Evolutionary conservation across 169 alveolate genomes (phyloP).

Genomic region (Perkinsus marinus): DNA sequence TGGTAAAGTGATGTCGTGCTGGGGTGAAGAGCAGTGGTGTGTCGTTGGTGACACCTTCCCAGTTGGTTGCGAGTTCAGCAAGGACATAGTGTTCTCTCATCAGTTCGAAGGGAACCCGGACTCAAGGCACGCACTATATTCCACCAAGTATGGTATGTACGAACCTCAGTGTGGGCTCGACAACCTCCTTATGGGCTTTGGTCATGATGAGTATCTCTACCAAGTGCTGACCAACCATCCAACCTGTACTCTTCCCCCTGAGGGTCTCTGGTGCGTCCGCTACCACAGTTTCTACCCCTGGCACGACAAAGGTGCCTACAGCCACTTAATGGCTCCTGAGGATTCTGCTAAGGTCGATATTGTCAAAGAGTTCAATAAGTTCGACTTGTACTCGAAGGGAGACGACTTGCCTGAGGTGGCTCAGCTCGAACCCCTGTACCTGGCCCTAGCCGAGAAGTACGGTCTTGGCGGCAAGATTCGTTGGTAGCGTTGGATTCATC

Average conservation of each 20-base stretch:
- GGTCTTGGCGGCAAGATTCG: slow-evolving; percentile 19
- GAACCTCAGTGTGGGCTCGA: slow-evolving; percentile 13
- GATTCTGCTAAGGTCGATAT: neutral
- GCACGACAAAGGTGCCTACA: slow-evolving; percentile 28
- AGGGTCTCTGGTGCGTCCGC: slow-evolving; percentile 23
- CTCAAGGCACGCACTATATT: neutral
- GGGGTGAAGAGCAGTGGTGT: slow-evolving; percentile 6
- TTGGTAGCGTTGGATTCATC: slow-evolving; percentile 1
- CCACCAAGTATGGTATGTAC: slow-evolving; percentile 11
- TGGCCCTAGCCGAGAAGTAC: slow-evolving; percentile 14
- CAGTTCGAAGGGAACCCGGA: slow-evolving; percentile 19
- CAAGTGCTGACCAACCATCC: slow-evolving; percentile 14
- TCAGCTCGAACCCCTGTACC: slow-evolving; percentile 12
- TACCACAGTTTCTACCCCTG: slow-evolving; percentile 26
- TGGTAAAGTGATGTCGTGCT: neutral
- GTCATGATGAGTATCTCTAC: slow-evolving; percentile 23
- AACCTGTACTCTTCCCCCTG: slow-evolving; percentile 14
- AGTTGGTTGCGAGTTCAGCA: slow-evolving; percentile 11
- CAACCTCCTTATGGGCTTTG: slow-evolving; percentile 16
- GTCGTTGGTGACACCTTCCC: slow-evolving; percentile 23
- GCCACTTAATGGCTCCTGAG: slow-evolving; percentile 9
- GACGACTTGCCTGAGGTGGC: slow-evolving; percentile 1
- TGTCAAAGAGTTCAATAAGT: slow-evolving; percentile 24
- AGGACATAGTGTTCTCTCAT: neutral
- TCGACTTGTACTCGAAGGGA: slow-evolving; percentile 25